These are phyloP conservation scores for Penicillium canariense DNA, from an alignment of 495 filamentous ascomycete species.

Conservation along the genomic window DNA sequence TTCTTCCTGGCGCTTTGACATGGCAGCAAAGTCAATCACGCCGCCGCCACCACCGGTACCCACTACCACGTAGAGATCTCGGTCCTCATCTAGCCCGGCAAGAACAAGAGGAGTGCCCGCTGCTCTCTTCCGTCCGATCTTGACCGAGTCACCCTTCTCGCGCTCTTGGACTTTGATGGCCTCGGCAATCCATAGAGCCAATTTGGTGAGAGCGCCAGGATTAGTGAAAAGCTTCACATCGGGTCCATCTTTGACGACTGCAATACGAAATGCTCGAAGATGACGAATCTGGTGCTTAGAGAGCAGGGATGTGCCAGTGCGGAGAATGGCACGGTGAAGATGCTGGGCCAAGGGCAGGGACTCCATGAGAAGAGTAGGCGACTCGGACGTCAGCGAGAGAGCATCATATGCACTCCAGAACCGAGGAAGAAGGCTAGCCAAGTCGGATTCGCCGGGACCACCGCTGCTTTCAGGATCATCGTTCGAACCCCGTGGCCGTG, in stretches of 20 bases:
- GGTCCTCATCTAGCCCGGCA: constrained; percentile 80
- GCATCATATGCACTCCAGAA: constrained; percentile 97
- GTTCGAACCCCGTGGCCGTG: constrained; percentile 36
- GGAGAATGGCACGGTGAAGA: constrained; percentile 88
- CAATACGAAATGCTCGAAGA: constrained; percentile 88
- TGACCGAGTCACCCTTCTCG: constrained; percentile 66
- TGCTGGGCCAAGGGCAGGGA: constrained; percentile 82
- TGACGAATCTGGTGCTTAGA: constrained; percentile 93
- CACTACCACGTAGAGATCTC: constrained; percentile 88
- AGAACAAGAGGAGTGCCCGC: constrained; percentile 81
- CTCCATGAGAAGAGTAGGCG: constrained; percentile 53
- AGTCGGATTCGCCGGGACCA: constrained; percentile 31
- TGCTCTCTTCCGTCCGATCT: constrained; percentile 56
- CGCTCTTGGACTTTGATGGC: constrained; percentile 86
- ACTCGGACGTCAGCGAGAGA: constrained; percentile 50
- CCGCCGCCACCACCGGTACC: constrained; percentile 75
- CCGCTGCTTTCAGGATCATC: constrained; percentile 28
- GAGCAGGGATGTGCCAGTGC: constrained; percentile 85
- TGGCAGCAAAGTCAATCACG: constrained; percentile 58
- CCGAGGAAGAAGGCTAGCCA: constrained; percentile 49
- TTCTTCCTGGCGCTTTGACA: constrained; percentile 63
- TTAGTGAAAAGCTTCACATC: constrained; percentile 87
- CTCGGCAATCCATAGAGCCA: constrained; percentile 92
- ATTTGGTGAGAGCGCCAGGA: constrained; percentile 85
- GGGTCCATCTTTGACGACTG: constrained; percentile 90